Percentiles rank a stretch among this genome's conserved stretches.
These are phyloP conservation scores for Calonectria honghensis DNA, from an alignment of 2,329 filamentous ascomycete species.

Conservation along the genomic window DNA sequence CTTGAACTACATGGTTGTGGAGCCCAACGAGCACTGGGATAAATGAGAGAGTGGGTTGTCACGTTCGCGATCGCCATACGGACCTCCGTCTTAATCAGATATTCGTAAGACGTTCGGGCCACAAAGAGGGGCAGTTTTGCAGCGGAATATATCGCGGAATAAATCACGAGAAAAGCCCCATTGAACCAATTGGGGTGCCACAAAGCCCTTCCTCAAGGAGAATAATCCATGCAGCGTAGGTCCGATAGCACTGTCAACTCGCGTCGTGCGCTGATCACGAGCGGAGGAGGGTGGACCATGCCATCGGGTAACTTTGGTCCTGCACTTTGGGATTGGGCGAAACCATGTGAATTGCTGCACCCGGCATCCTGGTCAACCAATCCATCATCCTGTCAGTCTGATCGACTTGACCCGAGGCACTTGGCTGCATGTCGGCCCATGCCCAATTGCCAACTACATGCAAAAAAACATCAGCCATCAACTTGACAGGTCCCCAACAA, in stretches of 20 bases:
- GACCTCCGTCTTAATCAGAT: background rate
- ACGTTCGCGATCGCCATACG: slow-evolving; percentile 3
- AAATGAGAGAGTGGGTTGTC: slow-evolving; percentile 20
- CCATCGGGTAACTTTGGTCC: background rate
- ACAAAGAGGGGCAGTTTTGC: background rate
- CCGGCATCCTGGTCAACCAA: background rate
- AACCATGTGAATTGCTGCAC: slow-evolving; percentile 4
- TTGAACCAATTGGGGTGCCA: background rate
- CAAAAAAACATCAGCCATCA: background rate
- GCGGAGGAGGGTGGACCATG: background rate
- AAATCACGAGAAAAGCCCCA: too few relatives aligned
- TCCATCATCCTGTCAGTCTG: background rate
- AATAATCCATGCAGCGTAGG: background rate
- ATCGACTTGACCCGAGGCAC: background rate
- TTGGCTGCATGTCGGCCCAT: background rate
- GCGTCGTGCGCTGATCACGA: background rate
- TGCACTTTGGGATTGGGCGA: slow-evolving; percentile 3
- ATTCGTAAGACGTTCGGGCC: background rate
- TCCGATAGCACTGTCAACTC: background rate
- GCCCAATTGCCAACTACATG: too few relatives aligned
- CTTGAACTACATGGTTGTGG: slow-evolving; percentile 10
- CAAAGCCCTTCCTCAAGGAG: background rate
- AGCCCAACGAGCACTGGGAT: background rate
- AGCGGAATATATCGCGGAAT: background rate
- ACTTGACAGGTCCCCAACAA: background rate